phyloP scores from a whole-genome alignment of 257 asterid genomes.

The Eucommia ulmoides region DNA sequence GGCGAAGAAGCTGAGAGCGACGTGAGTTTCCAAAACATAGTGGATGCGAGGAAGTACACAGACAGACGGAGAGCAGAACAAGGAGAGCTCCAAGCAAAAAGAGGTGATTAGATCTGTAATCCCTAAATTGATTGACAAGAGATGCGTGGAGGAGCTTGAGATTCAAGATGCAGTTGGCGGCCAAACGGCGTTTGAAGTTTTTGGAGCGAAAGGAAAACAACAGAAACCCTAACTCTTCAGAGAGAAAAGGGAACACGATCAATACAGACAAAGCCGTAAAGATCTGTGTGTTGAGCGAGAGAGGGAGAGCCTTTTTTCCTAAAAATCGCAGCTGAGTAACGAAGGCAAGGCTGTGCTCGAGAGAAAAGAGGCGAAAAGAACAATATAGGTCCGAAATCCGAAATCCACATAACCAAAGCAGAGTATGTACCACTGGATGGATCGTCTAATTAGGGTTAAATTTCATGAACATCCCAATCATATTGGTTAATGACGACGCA shows the following conservation, averaged over 20 bases:
- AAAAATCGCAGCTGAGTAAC: not conserved
- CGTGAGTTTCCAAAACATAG: conserved; percentile 95
- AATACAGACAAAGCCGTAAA: not conserved
- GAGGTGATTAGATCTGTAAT: conserved; percentile 41
- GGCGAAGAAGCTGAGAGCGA: conserved; percentile 87
- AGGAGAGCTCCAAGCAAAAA: not conserved
- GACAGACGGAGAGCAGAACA: conserved; percentile 10
- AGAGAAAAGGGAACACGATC: not conserved
- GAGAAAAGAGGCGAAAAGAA: not conserved
- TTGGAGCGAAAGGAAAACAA: not conserved
- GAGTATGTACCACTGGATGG: no score
- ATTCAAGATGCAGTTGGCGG: not conserved
- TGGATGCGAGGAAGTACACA: conserved; percentile 4
- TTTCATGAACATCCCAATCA: no score
- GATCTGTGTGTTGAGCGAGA: not conserved
- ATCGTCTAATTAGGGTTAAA: no score
- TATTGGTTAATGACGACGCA: no score
- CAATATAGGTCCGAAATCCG: not conserved
- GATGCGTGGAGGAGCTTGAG: not conserved
- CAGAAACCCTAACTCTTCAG: not conserved
- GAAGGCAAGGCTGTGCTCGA: not conserved
- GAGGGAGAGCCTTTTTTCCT: not conserved
- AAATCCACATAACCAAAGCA: no score
- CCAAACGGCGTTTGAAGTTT: not conserved
- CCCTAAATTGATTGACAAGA: conserved; percentile 22